Evolutionary conservation across 306 rosid genomes (phyloP), one percentile per base, ranked within the genome.

Genomic region (Vigna radiata): DNA sequence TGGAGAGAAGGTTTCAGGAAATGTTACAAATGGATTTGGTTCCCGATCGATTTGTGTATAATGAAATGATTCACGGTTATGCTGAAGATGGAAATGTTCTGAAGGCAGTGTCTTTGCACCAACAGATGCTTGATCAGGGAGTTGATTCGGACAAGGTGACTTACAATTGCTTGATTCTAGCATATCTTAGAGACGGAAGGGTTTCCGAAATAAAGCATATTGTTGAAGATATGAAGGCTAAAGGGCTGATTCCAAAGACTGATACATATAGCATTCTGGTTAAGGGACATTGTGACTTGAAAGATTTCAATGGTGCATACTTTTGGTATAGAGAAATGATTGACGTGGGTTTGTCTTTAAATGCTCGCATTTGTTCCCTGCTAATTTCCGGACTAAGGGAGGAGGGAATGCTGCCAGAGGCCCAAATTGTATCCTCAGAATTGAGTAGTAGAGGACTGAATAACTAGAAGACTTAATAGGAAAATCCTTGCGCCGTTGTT

Each of bases 81-180:
- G 87, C 85, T 37, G 89, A 87, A 83, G 90, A 82, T 19, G 97
- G 92, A 58, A 70, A 89, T 77, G 72, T 74, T 75, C 59, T 27
- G 27, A 91, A 81, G 85, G 96, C 92, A 36, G 55, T 82, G 72
- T 85, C 86, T 73, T 65, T 91, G 84, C 83, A 70, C 76, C 67
- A 49, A 68, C 83, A 82, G 86, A 91, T 93, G 98, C 64, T 83
- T 46, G 84, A 79, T 75, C 84, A 46, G 79, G 91, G 90, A 61
- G 58, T 91, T 76, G 43, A 59, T 36, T 63, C 80, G 2, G 97
- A 91, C 86, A 93, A 83, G 82, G 91, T 81, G 85, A 90, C 96
- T 18, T 91, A 91, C 86, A 90, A 90, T 81, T 82, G 89, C 84
- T 87, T 93, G 84, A 93, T 93, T 86, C 84, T 91, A 29, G 97